Base-by-base conservation (phyloP, 163 green algal genomes). In the Prototheca wickerhamii region DNA sequence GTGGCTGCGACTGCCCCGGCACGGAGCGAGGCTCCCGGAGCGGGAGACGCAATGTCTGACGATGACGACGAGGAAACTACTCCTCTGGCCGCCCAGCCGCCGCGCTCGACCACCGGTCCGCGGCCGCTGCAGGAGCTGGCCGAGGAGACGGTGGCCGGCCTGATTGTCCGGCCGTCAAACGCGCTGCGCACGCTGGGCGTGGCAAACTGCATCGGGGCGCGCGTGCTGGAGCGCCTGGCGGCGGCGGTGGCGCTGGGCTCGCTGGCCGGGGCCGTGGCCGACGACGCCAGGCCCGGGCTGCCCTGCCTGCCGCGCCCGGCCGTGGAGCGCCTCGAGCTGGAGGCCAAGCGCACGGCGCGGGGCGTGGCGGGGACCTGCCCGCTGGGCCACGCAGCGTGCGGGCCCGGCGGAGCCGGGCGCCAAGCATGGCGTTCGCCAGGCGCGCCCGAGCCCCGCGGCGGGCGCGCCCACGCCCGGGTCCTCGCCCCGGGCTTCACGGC, bases 91-190 rank as follows among this genome's bases (percentile, higher is more conserved):
- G 25, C 3, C 53, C 64, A 5, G 64, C 43, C 3, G 44, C 63
- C 30, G 64, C 42, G 25, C 31, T 44, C 7, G 18, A 8, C 52
- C 7, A 5, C 6, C 8, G 52, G 52, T 20, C 52, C 26, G 3
- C 52, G 12, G 8, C 28, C 65, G 21, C 74, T 92, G 66, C 87
- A 94, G 73, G 59, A 75, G 37, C 60, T 94, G 18, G 89, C 79
- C 43, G 80, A 95, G 72, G 64, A 70, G 17, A 74, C 60, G 5
- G 83, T 95, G 33, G 83, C 81, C 2, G 10, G 67, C 17, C 34
- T 79, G 25, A 59, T 90, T 62, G 85, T 92, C 28, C 82, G 90
- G 51, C 86, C 84, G 17, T 71, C 76, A 56, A 85, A 69, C 21
- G 76, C 64, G 18, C 69, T 86, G 52, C 69, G 68, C 54, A 55